Percentiles rank a stretch among this genome's conserved stretches.
These are phyloP conservation scores for Loxodes magnus DNA, from an alignment of 73 alveolate genomes.

Conservation along the genomic window DNA sequence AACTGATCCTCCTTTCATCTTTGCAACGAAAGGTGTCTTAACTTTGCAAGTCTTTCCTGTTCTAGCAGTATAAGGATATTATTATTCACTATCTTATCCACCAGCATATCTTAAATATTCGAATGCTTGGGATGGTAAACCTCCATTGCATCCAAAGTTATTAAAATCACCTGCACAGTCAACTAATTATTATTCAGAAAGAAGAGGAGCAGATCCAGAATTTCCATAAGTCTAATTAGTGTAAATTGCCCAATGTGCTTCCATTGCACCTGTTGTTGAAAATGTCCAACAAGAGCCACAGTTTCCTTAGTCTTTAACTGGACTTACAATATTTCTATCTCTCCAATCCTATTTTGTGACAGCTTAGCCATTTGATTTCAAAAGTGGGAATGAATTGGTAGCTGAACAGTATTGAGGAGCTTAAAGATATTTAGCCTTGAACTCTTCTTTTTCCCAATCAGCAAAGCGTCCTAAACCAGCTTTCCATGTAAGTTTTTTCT, in stretches of 20 bases:
- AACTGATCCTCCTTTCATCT: background rate
- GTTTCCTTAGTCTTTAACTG: conserved; percentile 54
- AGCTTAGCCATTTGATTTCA: background rate
- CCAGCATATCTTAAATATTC: too few species aligned
- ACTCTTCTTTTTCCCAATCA: too few species aligned
- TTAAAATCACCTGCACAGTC: conserved; percentile 71
- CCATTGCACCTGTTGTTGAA: conserved; percentile 72
- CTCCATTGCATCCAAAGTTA: conserved; percentile 74
- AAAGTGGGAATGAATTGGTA: background rate
- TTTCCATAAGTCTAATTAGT: conserved; percentile 25
- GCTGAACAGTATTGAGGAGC: too few species aligned
- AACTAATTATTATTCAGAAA: conserved; percentile 59
- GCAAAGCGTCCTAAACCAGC: too few species aligned
- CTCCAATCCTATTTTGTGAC: conserved; percentile 27
- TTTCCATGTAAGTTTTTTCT: too few species aligned
- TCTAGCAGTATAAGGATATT: background rate
- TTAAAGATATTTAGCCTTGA: too few species aligned
- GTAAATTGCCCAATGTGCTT: conserved; percentile 36
- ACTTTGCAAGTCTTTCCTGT: background rate
- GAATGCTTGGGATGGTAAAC: conserved; percentile 56
- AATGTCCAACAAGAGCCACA: conserved; percentile 82
- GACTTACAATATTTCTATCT: conserved; percentile 44
- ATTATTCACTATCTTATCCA: too few species aligned
- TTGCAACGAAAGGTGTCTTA: background rate
- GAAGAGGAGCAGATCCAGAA: too few species aligned